Base-by-base conservation (phyloP, 352 stramenopile genomes). In the Pythium volutum region DNA sequence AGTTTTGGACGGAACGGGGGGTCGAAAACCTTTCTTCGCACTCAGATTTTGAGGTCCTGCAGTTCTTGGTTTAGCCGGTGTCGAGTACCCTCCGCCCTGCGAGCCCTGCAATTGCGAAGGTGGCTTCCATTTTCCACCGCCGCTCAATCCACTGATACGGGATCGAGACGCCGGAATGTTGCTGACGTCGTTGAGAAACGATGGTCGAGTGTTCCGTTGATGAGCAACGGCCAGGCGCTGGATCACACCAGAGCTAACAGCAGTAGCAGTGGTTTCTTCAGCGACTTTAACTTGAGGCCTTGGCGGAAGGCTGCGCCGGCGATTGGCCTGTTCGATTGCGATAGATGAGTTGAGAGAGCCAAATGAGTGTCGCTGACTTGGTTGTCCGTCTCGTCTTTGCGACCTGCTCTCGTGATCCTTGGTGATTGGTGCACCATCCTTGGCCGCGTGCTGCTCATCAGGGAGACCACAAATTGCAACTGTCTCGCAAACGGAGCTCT, bases 1-100 rank as follows among this genome's bases (percentile, higher is more conserved):
- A 27, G 41, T 63, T 58, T 83, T 84, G 29, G 58, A 74, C 20
- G 73, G 64, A 52, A 83, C 25, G 27, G 77, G 77, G 8, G 77
- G 74, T 16, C 67, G 62, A 31, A 87, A 87, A 50, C 69, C 64
- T 56, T 67, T 67, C 31, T 67, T 67, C n/a, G 42, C 38, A 53
- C 52, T 67, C 5, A 67, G 36, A 14, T n/a, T 57, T 36, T 62
- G 52, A 41, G 52, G 43, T 57, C 69, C 43, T 45, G 23, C 31
- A 47, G 31, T 46, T 41, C 58, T 33, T 9, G 33, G 14, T 34
- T 65, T 66, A 22, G 49, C 52, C 0, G 52, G 57, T 31, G 43
- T 67, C 20, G 46, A 39, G 48, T 59, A 63, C 26, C 56, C 46
- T 15, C 18, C 31, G 41, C 33, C 48, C 55, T 55, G 34, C 67